These are phyloP conservation scores for Neurospora sp. DNA, from an alignment of 495 filamentous ascomycete genomes.

Conservation along the genomic window DNA sequence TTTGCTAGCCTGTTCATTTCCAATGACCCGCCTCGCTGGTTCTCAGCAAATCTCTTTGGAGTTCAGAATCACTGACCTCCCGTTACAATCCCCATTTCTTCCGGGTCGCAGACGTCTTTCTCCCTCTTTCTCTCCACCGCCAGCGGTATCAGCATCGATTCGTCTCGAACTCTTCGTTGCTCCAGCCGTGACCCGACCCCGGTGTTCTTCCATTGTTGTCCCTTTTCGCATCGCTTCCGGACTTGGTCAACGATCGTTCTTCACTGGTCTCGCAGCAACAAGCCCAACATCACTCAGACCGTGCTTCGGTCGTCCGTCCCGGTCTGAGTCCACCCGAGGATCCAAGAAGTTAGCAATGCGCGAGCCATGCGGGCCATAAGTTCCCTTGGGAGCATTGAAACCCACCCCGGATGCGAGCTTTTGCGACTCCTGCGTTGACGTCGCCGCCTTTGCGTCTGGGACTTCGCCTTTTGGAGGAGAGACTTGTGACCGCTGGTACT, in stretches of 20 bases:
- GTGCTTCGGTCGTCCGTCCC: slow-evolving; percentile 10
- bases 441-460: neutral
- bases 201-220: neutral
- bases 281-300: slow-evolving; percentile 2
- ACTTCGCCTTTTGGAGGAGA: neutral
- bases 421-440: neutral
- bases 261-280: slow-evolving; percentile 1
- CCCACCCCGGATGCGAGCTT: slow-evolving; percentile 10
- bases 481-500: neutral
- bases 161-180: neutral
- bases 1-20: too few relatives aligned
- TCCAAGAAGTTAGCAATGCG: slow-evolving; percentile 32
- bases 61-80: too few relatives aligned
- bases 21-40: neutral
- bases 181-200: neutral
- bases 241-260: neutral
- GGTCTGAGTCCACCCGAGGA: slow-evolving; percentile 32
- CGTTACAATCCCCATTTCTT: too few relatives aligned
- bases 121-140: neutral
- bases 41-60: neutral
- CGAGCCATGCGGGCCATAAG: slow-evolving; percentile 30
- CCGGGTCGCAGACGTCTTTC: too few relatives aligned
- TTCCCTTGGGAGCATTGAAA: slow-evolving; percentile 19
- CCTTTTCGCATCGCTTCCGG: neutral
- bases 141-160: neutral